Percentiles rank a stretch among this genome's conserved stretches.
These are phyloP conservation scores for Physcomitrellopsis africana DNA, from an alignment of 225 moss, liverwort and hornwort genomes.

Conservation along the genomic window DNA sequence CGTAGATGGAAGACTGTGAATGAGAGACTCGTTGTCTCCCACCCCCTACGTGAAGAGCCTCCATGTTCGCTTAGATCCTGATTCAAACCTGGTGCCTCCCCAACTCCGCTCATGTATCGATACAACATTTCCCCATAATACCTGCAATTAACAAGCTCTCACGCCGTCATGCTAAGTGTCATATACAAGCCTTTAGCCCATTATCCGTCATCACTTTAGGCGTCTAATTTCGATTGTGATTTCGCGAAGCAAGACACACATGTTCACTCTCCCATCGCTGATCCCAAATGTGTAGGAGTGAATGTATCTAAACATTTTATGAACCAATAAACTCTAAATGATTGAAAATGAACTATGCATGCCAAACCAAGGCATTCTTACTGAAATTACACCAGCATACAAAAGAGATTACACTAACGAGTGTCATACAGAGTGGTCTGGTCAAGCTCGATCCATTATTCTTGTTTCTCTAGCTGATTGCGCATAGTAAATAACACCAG, in stretches of 20 bases:
- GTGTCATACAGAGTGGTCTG: background rate
- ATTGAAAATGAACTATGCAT: background rate
- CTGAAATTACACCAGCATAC: background rate
- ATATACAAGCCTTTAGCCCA: background rate
- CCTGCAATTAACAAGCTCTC: slow-evolving; percentile 26
- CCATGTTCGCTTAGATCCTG: slow-evolving; percentile 25
- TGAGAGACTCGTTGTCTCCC: slow-evolving; percentile 43
- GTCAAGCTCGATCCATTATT: slow-evolving; percentile 7
- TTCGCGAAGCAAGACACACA: background rate
- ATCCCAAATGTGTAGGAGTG: background rate
- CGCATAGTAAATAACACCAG: background rate
- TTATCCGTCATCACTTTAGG: background rate
- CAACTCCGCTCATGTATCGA: slow-evolving; percentile 13
- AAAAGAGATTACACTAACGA: background rate
- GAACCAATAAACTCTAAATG: background rate
- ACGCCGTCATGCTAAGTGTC: slow-evolving; percentile 14
- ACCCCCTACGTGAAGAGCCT: slow-evolving; percentile 50
- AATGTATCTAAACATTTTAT: background rate
- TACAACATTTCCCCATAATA: slow-evolving; percentile 20
- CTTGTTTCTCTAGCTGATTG: background rate
- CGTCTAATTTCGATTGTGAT: background rate
- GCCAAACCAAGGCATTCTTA: slow-evolving; percentile 1
- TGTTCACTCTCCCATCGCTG: background rate
- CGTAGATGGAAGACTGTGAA: slow-evolving; percentile 32
- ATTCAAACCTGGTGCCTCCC: background rate